Conservation (phyloP, 2,329 filamentous ascomycete species). For the Ascochyta lentis region DNA sequence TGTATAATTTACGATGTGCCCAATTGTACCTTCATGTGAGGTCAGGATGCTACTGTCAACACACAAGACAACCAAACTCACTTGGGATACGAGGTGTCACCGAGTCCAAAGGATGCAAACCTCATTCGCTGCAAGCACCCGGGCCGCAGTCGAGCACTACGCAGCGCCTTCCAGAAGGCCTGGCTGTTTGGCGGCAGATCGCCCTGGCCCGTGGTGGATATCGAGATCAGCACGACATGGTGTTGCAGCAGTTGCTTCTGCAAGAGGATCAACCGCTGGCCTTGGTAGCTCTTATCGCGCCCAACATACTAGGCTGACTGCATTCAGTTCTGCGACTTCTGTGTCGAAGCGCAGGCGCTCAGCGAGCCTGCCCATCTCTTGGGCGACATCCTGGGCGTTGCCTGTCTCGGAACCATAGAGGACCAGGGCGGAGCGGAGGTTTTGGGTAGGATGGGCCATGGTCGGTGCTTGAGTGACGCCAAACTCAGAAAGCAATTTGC, state of each 20-base stretch:
- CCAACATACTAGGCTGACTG: conserved; percentile 72
- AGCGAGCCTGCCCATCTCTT: conserved; percentile 76
- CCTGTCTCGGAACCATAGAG: conserved; percentile 96
- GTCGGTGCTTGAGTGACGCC: conserved; percentile 20
- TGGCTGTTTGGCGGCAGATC: conserved; percentile 86
- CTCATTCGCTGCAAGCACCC: conserved; percentile 71
- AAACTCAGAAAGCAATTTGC: conserved; percentile 9
- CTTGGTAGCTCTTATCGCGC: conserved; percentile 1
- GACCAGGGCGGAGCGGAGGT: conserved; percentile 65
- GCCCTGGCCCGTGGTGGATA: conserved; percentile 94
- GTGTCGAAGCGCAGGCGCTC: conserved; percentile 81
- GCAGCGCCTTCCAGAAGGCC: conserved; percentile 82
- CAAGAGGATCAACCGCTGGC: conserved; percentile 11
- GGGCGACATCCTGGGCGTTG: conserved; percentile 88
- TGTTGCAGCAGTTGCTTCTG: conserved; percentile 55
- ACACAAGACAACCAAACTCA: conserved; percentile 51
- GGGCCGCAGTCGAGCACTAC: conserved; percentile 77
- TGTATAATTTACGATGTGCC: conserved; percentile 86
- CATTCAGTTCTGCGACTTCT: conserved; percentile 77
- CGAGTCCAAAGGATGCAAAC: conserved; percentile 89
- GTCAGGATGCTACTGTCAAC: conserved; percentile 14
- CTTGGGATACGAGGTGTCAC: conserved; percentile 94
- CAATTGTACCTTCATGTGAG: conserved; percentile 76
- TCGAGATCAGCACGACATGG: conserved; percentile 74
- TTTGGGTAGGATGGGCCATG: conserved; percentile 28